phyloP scores from a whole-genome alignment of 1,139 yeast genomes.

The Candida sp. region DNA sequence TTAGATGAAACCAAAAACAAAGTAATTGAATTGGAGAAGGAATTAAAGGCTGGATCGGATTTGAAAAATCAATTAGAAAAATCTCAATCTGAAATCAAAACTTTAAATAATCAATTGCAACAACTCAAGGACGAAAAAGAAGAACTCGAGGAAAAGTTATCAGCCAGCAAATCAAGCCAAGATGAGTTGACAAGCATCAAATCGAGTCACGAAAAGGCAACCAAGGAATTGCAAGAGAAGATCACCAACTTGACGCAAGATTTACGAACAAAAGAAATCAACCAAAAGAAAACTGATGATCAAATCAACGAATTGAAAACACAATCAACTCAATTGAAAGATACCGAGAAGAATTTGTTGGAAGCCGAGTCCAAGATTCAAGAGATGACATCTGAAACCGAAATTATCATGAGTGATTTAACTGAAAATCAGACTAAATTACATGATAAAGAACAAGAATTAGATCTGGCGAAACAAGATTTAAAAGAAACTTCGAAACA shows the following conservation, averaged over 20 bases:
- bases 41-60: background rate
- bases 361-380: background rate
- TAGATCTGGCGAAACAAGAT: background rate
- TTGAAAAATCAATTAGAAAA: background rate
- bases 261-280: background rate
- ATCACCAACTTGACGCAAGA: slow-evolving; percentile 2
- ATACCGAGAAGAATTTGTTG: background rate
- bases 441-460: background rate
- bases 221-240: slow-evolving; percentile 1
- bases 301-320: background rate
- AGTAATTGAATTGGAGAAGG: background rate
- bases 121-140: background rate
- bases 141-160: background rate
- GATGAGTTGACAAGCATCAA: background rate
- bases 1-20: slow-evolving; percentile 2
- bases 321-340: background rate
- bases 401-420: background rate
- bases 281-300: background rate
- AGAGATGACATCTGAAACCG: background rate
- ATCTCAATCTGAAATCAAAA: background rate
- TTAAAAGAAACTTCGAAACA: slow-evolving; percentile 33
- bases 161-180: background rate
- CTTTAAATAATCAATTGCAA: background rate
- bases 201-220: background rate
- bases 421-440: background rate